phyloP scores from a whole-genome alignment of 2,329 filamentous ascomycete species.

The Colletotrichum viniferum region DNA sequence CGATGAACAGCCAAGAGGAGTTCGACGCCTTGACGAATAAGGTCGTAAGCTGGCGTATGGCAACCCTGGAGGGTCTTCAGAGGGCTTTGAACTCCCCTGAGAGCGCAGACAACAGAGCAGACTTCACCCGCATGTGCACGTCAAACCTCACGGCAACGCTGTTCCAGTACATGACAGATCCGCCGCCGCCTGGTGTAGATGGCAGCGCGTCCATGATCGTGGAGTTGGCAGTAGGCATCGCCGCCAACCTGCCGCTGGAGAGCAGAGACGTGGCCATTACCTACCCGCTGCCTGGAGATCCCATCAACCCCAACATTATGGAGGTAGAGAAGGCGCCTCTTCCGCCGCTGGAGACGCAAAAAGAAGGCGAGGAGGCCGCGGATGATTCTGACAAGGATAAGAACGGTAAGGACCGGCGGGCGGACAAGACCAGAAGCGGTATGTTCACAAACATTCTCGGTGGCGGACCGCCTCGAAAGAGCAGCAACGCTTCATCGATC shows the following conservation, averaged over 20 bases:
- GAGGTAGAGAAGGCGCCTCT: constrained; percentile 79
- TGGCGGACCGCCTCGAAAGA: constrained; percentile 29
- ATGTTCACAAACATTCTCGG: constrained; percentile 36
- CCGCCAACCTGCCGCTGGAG: constrained; percentile 85
- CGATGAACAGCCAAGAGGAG: constrained; percentile 80
- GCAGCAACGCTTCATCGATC: constrained; percentile 34
- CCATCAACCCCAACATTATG: constrained; percentile 77
- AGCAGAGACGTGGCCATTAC: constrained; percentile 88
- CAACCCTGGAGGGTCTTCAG: constrained; percentile 89
- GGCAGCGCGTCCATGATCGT: constrained; percentile 92
- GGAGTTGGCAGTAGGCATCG: constrained; percentile 85
- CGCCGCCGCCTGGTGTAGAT: constrained; percentile 80
- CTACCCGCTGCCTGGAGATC: constrained; percentile 80
- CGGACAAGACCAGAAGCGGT: constrained; percentile 53
- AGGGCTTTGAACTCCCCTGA: constrained; percentile 69
- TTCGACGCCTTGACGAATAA: constrained; percentile 86
- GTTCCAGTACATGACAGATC: constrained; percentile 75
- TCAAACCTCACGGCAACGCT: constrained; percentile 71
- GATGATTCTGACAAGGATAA: constrained; percentile 49
- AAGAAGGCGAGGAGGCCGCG: constrained; percentile 45
- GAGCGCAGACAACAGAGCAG: constrained; percentile 67
- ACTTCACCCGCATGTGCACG: constrained; percentile 74
- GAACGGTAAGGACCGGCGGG: constrained; percentile 40
- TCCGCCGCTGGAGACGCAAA: constrained; percentile 58
- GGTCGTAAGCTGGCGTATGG: constrained; percentile 90